These are phyloP conservation scores for Corylus avellana DNA, from an alignment of 306 rosid species.

Conservation along the genomic window DNA sequence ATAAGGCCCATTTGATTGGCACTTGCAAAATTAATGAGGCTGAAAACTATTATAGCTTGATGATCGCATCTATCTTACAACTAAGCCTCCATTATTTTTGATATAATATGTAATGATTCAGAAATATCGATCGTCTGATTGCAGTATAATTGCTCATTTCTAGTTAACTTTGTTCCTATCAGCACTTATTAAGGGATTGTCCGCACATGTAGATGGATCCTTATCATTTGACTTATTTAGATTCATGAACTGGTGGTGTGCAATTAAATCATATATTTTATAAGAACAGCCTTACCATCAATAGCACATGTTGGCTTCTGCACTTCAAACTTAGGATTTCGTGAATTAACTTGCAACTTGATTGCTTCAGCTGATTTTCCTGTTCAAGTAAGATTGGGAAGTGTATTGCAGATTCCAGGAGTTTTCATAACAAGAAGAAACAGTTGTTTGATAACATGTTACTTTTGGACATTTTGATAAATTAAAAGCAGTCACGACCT, in stretches of 20 bases:
- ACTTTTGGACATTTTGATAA: background rate
- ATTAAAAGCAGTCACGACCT: background rate
- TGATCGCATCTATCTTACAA: background rate
- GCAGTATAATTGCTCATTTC: conserved; percentile 1
- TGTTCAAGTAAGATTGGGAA: background rate
- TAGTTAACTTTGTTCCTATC: background rate
- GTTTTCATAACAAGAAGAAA: background rate
- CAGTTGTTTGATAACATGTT: background rate
- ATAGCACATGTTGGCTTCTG: background rate
- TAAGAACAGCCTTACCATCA: background rate
- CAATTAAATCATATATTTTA: background rate
- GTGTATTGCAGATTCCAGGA: background rate
- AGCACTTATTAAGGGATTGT: background rate
- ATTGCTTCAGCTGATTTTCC: background rate
- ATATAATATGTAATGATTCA: background rate
- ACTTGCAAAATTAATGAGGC: conserved; percentile 1
- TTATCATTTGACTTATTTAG: too few species aligned
- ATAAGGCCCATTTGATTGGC: background rate
- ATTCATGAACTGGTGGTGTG: background rate
- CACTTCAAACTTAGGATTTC: background rate
- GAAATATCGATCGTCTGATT: background rate
- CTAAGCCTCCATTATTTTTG: background rate
- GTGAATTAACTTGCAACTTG: background rate
- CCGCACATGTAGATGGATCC: background rate
- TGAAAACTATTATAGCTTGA: background rate